Percentiles rank a stretch among this genome's conserved stretches.
Conservation (phyloP, 2,329 filamentous ascomycete genomes). For the Diaporthe vaccinii region DNA sequence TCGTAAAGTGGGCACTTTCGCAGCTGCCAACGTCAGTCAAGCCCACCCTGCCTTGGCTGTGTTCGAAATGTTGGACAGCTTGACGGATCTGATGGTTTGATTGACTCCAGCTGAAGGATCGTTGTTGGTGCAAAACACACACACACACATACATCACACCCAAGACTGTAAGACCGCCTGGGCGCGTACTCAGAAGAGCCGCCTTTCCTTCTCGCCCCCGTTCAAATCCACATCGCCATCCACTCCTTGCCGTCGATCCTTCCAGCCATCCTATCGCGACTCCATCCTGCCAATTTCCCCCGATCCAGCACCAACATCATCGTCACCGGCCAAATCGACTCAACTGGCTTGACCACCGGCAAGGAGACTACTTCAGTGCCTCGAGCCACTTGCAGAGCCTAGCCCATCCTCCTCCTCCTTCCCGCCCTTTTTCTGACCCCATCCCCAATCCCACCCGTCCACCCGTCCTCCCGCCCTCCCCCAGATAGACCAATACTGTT, state of each 20-base stretch:
- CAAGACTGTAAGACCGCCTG: not conserved
- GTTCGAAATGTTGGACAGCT: constrained; percentile 3
- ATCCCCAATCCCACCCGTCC: not conserved
- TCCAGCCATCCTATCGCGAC: constrained; percentile 19
- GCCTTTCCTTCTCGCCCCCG: not conserved
- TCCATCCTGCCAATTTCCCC: constrained; percentile 26
- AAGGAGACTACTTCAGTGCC: constrained; percentile 15
- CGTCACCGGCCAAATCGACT: not conserved
- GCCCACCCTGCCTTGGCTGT: constrained; percentile 21
- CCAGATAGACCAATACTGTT: constrained; percentile 15
- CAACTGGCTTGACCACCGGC: not conserved
- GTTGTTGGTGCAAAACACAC: not conserved
- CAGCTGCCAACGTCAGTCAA: constrained; percentile 17
- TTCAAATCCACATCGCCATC: not conserved
- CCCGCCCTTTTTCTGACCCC: not conserved
- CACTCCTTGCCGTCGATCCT: constrained; percentile 29
- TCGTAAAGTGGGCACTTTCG: constrained; percentile 14
- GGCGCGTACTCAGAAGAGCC: not conserved
- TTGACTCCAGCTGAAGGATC: not conserved
- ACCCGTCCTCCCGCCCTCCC: not conserved
- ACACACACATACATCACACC: not conserved
- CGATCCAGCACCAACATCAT: constrained; percentile 14
- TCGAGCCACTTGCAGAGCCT: constrained; percentile 16
- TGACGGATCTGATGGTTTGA: constrained; percentile 8
- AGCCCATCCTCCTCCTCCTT: not conserved